phyloP scores from a whole-genome alignment of 148 eudicot species.

The Cornus kousa region DNA sequence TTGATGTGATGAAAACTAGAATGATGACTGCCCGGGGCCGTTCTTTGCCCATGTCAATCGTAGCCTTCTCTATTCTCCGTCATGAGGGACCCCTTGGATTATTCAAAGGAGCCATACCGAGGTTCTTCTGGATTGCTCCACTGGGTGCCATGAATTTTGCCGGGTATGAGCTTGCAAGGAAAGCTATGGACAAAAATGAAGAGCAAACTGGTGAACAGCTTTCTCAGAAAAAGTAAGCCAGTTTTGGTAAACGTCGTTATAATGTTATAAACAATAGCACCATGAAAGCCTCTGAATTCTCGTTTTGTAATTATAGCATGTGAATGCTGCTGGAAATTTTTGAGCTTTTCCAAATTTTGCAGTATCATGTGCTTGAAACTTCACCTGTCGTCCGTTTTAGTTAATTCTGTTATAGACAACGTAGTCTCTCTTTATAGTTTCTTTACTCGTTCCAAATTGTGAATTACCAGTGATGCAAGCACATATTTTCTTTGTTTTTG shows the following conservation, averaged over 20 bases:
- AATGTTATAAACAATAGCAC: background rate
- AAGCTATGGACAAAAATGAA: slow-evolving; percentile 68
- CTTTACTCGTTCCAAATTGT: background rate
- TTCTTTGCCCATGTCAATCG: slow-evolving; percentile 52
- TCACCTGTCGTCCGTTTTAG: background rate
- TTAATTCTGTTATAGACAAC: background rate
- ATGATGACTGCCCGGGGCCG: slow-evolving; percentile 92
- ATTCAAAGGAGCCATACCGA: slow-evolving; percentile 87
- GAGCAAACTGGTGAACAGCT: slow-evolving; percentile 42
- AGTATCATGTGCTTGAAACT: slow-evolving; percentile 5
- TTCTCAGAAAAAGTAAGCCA: slow-evolving; percentile 32
- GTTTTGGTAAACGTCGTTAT: slow-evolving; percentile 6
- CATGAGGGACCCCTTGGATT: slow-evolving; percentile 85
- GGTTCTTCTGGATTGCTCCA: slow-evolving; percentile 97
- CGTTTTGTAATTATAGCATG: slow-evolving; percentile 9
- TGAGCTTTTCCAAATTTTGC: slow-evolving; percentile 10
- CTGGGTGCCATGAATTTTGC: slow-evolving; percentile 95
- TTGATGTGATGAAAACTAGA: slow-evolving; percentile 87
- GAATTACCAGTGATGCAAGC: slow-evolving; percentile 9
- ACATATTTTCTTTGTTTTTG: background rate
- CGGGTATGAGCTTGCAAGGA: slow-evolving; percentile 85
- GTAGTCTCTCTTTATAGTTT: background rate
- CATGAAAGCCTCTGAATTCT: background rate
- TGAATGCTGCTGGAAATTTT: slow-evolving; percentile 17
- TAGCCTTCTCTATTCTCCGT: slow-evolving; percentile 70